These are phyloP conservation scores for Chrysoporthe puriensis DNA, from an alignment of 2,329 filamentous ascomycete genomes.

Conservation along the genomic window DNA sequence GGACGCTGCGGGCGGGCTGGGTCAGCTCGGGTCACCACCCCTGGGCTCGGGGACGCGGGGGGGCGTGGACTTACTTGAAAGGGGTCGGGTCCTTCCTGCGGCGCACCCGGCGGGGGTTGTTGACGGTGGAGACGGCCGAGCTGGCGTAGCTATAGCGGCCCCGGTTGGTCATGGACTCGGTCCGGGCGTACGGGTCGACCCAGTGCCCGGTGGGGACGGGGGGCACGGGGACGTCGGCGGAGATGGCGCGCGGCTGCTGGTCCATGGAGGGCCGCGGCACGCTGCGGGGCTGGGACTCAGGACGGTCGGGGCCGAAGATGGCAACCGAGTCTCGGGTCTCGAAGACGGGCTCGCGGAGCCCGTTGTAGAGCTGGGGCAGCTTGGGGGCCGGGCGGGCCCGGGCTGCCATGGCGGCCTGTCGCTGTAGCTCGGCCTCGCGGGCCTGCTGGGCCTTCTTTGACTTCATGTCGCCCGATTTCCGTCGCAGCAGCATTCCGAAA, in stretches of 20 bases:
- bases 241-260: conserved; percentile 44
- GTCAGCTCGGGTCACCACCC: conserved; percentile 8
- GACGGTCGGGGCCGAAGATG: conserved; percentile 18
- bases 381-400: conserved; percentile 54
- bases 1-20: conserved; percentile 62
- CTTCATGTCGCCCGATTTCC: conserved; percentile 69
- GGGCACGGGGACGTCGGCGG: conserved; percentile 53
- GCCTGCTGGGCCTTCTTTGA: conserved; percentile 63
- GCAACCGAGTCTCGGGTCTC: conserved; percentile 21
- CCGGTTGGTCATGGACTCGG: conserved; percentile 95
- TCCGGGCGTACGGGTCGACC: conserved; percentile 78
- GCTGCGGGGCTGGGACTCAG: conserved; percentile 30
- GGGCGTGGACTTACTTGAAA: conserved; percentile 80
- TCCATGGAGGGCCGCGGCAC: conserved; percentile 58
- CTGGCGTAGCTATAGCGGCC: conserved; percentile 96
- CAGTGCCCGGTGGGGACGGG: conserved; percentile 64
- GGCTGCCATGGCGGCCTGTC: conserved; percentile 48
- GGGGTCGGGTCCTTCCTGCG: conserved; percentile 96
- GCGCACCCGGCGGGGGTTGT: conserved; percentile 87
- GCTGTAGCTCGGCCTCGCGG: conserved; percentile 55
- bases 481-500: conserved; percentile 65
- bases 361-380: conserved; percentile 56
- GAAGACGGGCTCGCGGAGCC: conserved; percentile 29
- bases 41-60: background rate
- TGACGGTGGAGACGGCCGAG: conserved; percentile 86